Base-by-base conservation (phyloP, 139 green algal species). In the Trebouxia sp. region DNA sequence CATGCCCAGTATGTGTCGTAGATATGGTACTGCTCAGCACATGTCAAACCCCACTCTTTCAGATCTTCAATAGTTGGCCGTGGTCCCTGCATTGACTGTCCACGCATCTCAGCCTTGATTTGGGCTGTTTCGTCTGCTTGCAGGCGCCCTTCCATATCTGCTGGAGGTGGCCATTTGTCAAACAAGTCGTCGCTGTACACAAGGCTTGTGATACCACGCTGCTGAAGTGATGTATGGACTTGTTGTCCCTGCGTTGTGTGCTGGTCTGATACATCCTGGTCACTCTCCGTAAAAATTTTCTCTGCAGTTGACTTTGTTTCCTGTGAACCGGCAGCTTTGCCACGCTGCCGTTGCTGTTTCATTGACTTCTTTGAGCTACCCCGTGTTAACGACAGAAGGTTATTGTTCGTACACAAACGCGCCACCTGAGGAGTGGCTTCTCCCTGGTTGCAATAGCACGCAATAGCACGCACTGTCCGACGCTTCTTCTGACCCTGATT, bases 61-160 rank as follows among this genome's bases (percentile, higher is more conserved):
- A 70, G 58, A 28, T 70, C 58, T 70, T 70, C 58, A 43, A 70
- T n/a, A 70, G 10, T 70, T 43, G 58, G 58, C 32, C 58, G 58
- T 70, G 58, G 58, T 70, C 58, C 58, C 58, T 70, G 58, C 58
- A 70, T 70, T 70, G 58, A 24, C 58, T 43, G 30, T 70, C 58
- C 58, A 70, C 58, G 58, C 58, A 70, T 70, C 32, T 70, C 58
- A 70, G 58, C 58, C 58, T 70, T 70, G 58, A 70, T 70, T 70
- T 70, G 58, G 30, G 30, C 58, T 43, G 42, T n/a, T 70, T 70
- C 58, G 58, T 70, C 58, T 70, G 58, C 58, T 43, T 70, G 1
- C 32, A 70, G 58, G 58, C 58, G 30, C 58, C 58, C 58, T 70
- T 70, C 58, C 58, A 70, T 70, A 15, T 70, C 58, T 70, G 58